Evolutionary conservation across 805 yeast genomes (phyloP).

Genomic region (Candida nemodendra): DNA sequence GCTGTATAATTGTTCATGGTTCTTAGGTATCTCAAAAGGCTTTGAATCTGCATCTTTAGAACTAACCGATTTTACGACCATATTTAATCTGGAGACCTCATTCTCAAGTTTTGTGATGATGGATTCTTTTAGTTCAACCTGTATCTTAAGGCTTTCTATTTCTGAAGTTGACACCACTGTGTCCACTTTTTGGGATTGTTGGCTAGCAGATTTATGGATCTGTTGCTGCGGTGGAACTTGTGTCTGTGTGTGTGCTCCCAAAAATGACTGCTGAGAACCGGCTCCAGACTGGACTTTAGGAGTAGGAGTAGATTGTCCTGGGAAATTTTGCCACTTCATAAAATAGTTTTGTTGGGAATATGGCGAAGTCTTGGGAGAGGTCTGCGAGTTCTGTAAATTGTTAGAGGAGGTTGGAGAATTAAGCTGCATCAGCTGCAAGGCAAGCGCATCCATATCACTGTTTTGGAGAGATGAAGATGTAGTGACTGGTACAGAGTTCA

Average conservation of each 20-base stretch:
- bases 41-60: conserved; percentile 12
- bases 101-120: conserved; percentile 45
- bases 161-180: conserved; percentile 13
- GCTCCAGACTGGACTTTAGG: conserved; percentile 10
- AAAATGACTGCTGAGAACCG: conserved; percentile 9
- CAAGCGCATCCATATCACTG: conserved; percentile 29
- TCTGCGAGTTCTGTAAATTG: conserved; percentile 5
- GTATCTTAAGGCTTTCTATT: conserved; percentile 43
- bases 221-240: conserved; percentile 6
- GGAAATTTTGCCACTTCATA: conserved; percentile 18
- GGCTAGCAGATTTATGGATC: conserved; percentile 5
- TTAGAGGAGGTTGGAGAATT: conserved; percentile 13
- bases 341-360: conserved; percentile 12
- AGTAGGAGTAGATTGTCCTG: conserved; percentile 10
- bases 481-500: conserved; percentile 10
- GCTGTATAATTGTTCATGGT: conserved; percentile 33
- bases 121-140: conserved; percentile 54
- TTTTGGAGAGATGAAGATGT: conserved; percentile 14
- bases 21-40: conserved; percentile 33
- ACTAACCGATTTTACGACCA: conserved; percentile 44
- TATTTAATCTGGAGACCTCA: conserved; percentile 41
- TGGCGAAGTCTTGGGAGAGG: conserved; percentile 2
- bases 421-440: conserved; percentile 27
- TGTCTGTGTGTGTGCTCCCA: conserved; percentile 5
- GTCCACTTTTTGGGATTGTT: conserved; percentile 4